A percentile compares a stretch with the other conserved stretches of the same genome.
These are phyloP conservation scores for Diutina ranongensis DNA, from an alignment of 1,139 yeast genomes.

Conservation along the genomic window DNA sequence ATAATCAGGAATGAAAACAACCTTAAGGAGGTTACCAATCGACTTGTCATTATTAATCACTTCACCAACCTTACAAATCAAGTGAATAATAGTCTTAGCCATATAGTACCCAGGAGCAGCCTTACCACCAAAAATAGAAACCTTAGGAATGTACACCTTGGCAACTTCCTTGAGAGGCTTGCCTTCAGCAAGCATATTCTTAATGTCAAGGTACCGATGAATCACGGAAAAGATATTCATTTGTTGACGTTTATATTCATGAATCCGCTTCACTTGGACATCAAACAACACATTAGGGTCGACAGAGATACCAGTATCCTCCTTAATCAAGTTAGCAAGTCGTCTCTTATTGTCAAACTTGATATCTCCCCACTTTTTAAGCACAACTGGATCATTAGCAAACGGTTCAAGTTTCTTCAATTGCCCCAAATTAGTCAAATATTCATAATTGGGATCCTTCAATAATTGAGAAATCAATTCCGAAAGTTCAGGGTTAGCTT, in stretches of 20 bases:
- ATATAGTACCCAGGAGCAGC: slow-evolving; percentile 96
- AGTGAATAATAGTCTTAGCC: slow-evolving; percentile 83
- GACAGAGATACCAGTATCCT: slow-evolving; percentile 56
- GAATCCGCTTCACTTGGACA: slow-evolving; percentile 89
- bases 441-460: slow-evolving; percentile 52
- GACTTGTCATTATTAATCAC: slow-evolving; percentile 73
- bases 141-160: slow-evolving; percentile 60
- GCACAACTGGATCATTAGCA: slow-evolving; percentile 60
- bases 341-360: slow-evolving; percentile 60
- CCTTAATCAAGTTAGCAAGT: slow-evolving; percentile 60
- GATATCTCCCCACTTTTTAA: slow-evolving; percentile 57
- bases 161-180: slow-evolving; percentile 46
- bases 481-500: slow-evolving; percentile 79
- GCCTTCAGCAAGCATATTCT: slow-evolving; percentile 44
- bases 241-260: slow-evolving; percentile 93
- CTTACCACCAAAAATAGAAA: slow-evolving; percentile 83
- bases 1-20: slow-evolving; percentile 82
- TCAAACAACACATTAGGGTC: slow-evolving; percentile 74
- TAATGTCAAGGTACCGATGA: slow-evolving; percentile 68
- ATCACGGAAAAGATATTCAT: slow-evolving; percentile 84
- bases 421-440: slow-evolving; percentile 54
- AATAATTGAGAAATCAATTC: slow-evolving; percentile 60
- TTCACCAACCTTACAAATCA: slow-evolving; percentile 70
- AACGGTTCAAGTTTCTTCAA: slow-evolving; percentile 59
- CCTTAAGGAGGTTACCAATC: slow-evolving; percentile 68